Evolutionary conservation across 2,329 filamentous ascomycete genomes (phyloP).

Genomic region (Emmonsia crescens): DNA sequence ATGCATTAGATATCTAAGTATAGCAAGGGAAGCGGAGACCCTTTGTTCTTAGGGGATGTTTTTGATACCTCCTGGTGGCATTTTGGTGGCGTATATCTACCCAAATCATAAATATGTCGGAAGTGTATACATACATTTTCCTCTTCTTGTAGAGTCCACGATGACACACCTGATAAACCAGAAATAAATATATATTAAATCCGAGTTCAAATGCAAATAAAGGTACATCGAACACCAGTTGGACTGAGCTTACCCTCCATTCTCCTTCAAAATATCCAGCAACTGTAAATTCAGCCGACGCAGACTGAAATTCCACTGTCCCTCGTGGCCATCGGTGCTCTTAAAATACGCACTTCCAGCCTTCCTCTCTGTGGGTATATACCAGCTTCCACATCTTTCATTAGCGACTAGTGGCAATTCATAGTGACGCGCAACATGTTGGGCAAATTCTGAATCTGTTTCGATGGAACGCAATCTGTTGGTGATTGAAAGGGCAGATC

Average conservation of each 20-base stretch:
- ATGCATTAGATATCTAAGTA: slow-evolving; percentile 3
- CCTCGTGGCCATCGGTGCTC: slow-evolving; percentile 87
- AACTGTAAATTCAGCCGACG: slow-evolving; percentile 77
- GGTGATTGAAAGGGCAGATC: slow-evolving; percentile 62
- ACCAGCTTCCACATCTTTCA: slow-evolving; percentile 94
- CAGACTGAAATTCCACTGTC: slow-evolving; percentile 82
- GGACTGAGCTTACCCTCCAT: slow-evolving; percentile 49
- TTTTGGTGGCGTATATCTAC: not conserved
- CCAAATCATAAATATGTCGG: not conserved
- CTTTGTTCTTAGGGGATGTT: not conserved
- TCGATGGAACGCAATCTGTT: slow-evolving; percentile 76
- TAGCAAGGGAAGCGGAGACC: not conserved
- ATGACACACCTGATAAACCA: slow-evolving; percentile 48
- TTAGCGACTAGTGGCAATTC: slow-evolving; percentile 72
- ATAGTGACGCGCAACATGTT: slow-evolving; percentile 40
- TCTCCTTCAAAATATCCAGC: slow-evolving; percentile 52
- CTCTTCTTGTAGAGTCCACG: slow-evolving; percentile 83
- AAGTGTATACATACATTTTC: slow-evolving; percentile 52
- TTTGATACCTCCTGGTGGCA: too few species aligned
- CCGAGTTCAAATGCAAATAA: not conserved
- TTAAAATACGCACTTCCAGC: slow-evolving; percentile 83
- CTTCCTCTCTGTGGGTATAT: slow-evolving; percentile 57
- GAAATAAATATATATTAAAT: not conserved
- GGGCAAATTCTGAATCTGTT: slow-evolving; percentile 65
- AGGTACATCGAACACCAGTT: not conserved